Conservation (phyloP, 2,329 filamentous ascomycete species). For the Corniculantispora saksenae region DNA sequence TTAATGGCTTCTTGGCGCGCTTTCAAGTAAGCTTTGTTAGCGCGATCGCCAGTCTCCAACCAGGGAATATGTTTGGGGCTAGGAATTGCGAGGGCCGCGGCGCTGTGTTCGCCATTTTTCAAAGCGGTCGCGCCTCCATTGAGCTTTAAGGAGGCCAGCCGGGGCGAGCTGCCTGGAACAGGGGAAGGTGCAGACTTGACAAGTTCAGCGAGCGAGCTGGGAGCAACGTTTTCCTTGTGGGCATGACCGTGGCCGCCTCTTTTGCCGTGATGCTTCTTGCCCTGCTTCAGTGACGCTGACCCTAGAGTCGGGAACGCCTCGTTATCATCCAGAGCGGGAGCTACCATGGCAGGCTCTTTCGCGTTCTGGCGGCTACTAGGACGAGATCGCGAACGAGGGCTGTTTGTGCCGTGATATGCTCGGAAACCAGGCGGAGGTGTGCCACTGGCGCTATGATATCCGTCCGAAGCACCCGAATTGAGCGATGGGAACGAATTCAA, state of each 20-base stretch:
- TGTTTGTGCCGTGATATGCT: conserved; percentile 59
- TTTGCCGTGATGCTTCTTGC: conserved; percentile 93
- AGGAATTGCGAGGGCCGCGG: conserved; percentile 79
- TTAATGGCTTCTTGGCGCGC: conserved; percentile 95
- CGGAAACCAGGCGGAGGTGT: conserved; percentile 72
- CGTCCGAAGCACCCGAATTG: conserved; percentile 58
- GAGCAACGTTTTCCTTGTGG: conserved; percentile 66
- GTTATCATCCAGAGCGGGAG: conserved; percentile 84
- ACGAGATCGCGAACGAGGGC: conserved; percentile 74
- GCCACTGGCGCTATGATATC: conserved; percentile 49
- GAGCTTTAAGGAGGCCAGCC: conserved; percentile 60
- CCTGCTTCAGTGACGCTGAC: conserved; percentile 70
- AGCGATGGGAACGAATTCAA: conserved; percentile 83
- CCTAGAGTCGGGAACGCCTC: conserved; percentile 93
- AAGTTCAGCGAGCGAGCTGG: conserved; percentile 86
- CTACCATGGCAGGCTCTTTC: conserved; percentile 62
- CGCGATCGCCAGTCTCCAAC: conserved; percentile 88
- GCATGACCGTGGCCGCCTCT: conserved; percentile 76
- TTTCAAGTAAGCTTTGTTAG: conserved; percentile 93
- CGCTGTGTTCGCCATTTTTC: conserved; percentile 73
- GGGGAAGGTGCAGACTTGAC: conserved; percentile 94
- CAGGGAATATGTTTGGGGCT: conserved; percentile 92
- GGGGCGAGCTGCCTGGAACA: conserved; percentile 56
- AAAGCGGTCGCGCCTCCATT: conserved; percentile 66
- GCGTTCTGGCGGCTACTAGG: conserved; percentile 75